Base-by-base conservation (phyloP, 176 grass and related monocot genomes). In the Tillandsia leiboldiana region DNA sequence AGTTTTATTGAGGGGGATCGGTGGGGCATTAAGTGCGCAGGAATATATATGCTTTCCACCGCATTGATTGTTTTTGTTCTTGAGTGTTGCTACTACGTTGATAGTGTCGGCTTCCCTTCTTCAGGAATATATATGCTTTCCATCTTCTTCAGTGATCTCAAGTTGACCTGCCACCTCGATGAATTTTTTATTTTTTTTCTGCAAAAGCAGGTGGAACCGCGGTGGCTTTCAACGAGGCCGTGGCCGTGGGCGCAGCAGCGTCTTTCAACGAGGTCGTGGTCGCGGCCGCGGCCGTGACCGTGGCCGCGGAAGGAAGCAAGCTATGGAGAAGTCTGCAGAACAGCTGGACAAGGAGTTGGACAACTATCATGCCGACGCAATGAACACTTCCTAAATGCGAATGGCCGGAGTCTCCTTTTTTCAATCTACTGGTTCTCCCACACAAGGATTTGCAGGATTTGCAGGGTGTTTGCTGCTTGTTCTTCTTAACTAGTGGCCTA, bases 301-400 rank as follows among this genome's bases (percentile, higher is more conserved):
- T 69, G 91, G 78, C 14, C 87, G 81, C 20, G 86, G 78, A 57
- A 50, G 50, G 23, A 90, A 77, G 79, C 85, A 56, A 27, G 66
- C 67, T 54, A 49, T 52, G 9, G 75, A 63, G 9, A 99, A 90
- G 86, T 93, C 94, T 11, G 84, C 77, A 0, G 79, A 77, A 10
- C 81, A 99, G 26, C 77, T 93, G 78, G 94, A 99, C 71, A 92
- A 93, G 84, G 94, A 99, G 53, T 82, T 90, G 53, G 94, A 99
- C 18, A 90, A 20, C 69, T 99, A 93, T 78, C 87, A 93, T 65
- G 83, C 82, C 8, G 71, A 83, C 14, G 80, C 56, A 10, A 99
- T 93, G 90, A 78, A 99, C 77, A 82, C 86, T 23, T 76, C 83
- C 8, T 86, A 82, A 63, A 88, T 76, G 53, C 47, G 66, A 63